These are phyloP conservation scores for Pharnaceum exiguum DNA, from an alignment of 148 eudicot genomes.

Conservation along the genomic window DNA sequence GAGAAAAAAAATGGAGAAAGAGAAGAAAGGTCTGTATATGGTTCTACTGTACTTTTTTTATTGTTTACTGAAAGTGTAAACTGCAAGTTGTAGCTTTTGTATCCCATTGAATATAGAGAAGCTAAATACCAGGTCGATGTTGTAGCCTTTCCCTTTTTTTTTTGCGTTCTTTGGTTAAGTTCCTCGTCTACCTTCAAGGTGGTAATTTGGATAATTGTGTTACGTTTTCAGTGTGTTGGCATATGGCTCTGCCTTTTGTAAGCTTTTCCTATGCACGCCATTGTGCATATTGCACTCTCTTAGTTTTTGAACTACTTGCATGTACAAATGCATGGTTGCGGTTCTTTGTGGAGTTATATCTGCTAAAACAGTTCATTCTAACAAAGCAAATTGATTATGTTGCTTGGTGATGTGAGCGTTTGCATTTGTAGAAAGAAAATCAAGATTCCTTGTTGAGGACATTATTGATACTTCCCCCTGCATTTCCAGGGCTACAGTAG, in stretches of 20 bases:
- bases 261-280: neutral
- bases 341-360: neutral
- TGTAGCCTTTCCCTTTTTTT: no score
- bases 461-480: constrained; percentile 59
- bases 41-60: constrained; percentile 7
- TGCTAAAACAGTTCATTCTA: neutral
- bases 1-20: neutral
- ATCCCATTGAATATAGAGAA: neutral
- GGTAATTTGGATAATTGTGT: no score
- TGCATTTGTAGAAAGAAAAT: constrained; percentile 15
- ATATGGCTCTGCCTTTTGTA: neutral
- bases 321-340: neutral
- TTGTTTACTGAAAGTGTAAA: neutral
- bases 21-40: neutral
- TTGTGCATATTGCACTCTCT: neutral
- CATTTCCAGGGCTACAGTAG: constrained; percentile 69
- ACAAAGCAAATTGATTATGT: constrained; percentile 4
- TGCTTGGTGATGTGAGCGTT: constrained; percentile 27
- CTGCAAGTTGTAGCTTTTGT: neutral
- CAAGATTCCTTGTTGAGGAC: constrained; percentile 22
- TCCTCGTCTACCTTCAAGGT: no score
- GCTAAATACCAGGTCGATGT: neutral
- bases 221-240: no score
- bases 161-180: no score
- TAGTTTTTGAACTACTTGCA: neutral